Evolutionary conservation across 2,329 filamentous ascomycete species (phyloP), one percentile per base, ranked within the genome.

Genomic region (Ilyonectria mors-panacis): DNA sequence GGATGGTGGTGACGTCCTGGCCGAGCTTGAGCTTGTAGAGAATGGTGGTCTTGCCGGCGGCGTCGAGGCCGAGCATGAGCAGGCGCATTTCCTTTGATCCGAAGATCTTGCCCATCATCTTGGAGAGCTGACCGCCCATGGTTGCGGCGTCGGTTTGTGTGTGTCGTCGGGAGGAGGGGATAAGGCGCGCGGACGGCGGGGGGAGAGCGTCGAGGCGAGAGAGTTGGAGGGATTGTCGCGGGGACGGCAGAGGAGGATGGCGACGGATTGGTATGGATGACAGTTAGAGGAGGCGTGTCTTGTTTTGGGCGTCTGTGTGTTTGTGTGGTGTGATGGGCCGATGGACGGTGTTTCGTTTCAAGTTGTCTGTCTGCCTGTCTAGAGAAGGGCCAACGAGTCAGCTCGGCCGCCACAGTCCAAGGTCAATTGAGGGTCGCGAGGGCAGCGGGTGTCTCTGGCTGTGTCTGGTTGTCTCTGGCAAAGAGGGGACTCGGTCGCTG

Each of bases 1-100:
- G 96, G 80, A 98, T 98, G 59, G 96, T 98, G 69, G 96, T 98
- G 78, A 98, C 95, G 80, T 97, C 95, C 87, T 98, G 94, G 83
- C 95, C 95, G 68, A 98, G 91, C 89, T 98, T 98, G 80, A 99
- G 89, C 88, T 98, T 98, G 89, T 98, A 99, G 70, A 99, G 91
- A 79, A 98, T 98, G 63, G 96, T 98, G 54, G 96, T 99, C 88
- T 99, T 99, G 87, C 96, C 96, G 74, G 96, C 96, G 73, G 96
- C 96, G 85, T 99, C 96, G 77, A 98, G 90, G 77, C 96, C 96
- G 76, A 99, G 88, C 96, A 99, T 99, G 80, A 98, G 87, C 81
- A 99, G 92, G 79, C 95, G 93, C 94, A 98, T 98, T 86, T 98
- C 95, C 88, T 97, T 97, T 75, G 95, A 97, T 84, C 95, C 95